Percentiles rank a stretch among this genome's conserved stretches.
Evolutionary conservation across 2,329 filamentous ascomycete genomes (phyloP).

Genomic region (Colletotrichum filicis): DNA sequence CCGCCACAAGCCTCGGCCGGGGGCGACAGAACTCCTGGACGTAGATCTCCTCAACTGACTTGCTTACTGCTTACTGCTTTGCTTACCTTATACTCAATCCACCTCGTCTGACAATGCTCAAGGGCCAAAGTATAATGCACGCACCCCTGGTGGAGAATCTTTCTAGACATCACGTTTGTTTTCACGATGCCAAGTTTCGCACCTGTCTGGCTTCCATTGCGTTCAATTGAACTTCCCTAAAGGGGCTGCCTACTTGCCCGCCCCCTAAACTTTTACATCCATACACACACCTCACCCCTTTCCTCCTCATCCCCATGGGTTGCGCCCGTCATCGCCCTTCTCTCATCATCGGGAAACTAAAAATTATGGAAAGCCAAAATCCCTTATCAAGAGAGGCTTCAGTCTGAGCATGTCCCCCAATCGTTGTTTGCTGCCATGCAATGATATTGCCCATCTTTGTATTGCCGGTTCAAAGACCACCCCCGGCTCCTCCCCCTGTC

Average conservation of each 20-base stretch:
- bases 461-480: conserved; percentile 33
- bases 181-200: background rate
- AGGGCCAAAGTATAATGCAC: background rate
- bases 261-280: conserved; percentile 22
- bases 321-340: conserved; percentile 1
- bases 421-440: conserved; percentile 26
- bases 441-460: conserved; percentile 34
- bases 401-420: conserved; percentile 17
- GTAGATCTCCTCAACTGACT: background rate
- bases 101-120: background rate
- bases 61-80: no score
- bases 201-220: conserved; percentile 23
- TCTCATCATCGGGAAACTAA: conserved; percentile 30
- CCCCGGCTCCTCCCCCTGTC: conserved; percentile 30
- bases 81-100: background rate
- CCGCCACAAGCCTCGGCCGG: background rate
- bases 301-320: background rate
- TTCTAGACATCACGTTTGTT: background rate
- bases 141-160: background rate
- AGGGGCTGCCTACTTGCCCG: conserved; percentile 28
- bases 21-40: background rate
- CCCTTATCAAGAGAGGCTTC: conserved; percentile 21
- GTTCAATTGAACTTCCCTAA: conserved; percentile 24
- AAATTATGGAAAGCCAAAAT: conserved; percentile 33
- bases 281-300: background rate